Conservation (phyloP, 192 early-diverging fungal genomes). For the Umbelopsis ramanniana region DNA sequence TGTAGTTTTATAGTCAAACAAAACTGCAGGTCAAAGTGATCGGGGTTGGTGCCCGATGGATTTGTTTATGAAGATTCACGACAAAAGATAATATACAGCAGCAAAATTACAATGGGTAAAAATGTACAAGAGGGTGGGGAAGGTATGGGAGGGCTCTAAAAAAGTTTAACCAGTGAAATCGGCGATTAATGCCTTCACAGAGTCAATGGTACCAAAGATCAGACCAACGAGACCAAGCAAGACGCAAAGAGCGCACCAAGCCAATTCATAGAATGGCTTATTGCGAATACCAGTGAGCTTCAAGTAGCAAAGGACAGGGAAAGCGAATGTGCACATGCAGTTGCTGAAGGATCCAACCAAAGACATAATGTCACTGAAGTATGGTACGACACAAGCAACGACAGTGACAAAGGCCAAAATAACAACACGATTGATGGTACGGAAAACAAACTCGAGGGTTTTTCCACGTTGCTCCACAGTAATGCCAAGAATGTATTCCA, state of each 20-base stretch:
- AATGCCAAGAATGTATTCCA: constrained; percentile 59
- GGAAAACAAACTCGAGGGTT: constrained; percentile 44
- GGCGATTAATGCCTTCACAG: constrained; percentile 22
- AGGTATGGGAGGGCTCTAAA: background rate
- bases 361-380: constrained; percentile 79
- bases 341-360: constrained; percentile 80
- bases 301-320: constrained; percentile 80
- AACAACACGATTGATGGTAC: constrained; percentile 50
- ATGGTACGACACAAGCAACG: constrained; percentile 72
- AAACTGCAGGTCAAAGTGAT: too few species aligned
- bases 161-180: constrained; percentile 20
- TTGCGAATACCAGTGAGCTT: constrained; percentile 64
- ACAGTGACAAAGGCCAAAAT: constrained; percentile 58
- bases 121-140: background rate
- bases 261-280: constrained; percentile 45
- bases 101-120: background rate
- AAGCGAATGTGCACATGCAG: constrained; percentile 78
- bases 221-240: constrained; percentile 38
- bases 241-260: constrained; percentile 24
- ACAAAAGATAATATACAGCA: background rate
- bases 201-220: constrained; percentile 33
- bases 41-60: too few species aligned
- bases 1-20: too few species aligned
- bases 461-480: constrained; percentile 41
- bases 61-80: background rate